Conservation (phyloP, 495 filamentous ascomycete genomes). For the Penicillium fimorum region DNA sequence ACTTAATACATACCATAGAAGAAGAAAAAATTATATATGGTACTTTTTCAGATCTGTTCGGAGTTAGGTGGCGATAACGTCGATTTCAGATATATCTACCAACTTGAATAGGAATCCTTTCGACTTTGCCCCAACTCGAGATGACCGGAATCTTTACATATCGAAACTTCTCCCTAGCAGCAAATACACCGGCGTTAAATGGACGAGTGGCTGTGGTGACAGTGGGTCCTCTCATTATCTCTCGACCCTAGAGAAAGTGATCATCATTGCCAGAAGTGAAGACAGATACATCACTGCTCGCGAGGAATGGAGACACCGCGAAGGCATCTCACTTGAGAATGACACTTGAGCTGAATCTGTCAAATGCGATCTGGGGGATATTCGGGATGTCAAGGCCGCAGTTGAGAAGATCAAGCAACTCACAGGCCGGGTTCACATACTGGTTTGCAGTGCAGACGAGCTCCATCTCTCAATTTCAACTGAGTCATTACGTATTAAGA, state of each 20-base stretch:
- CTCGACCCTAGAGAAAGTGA: constrained; percentile 25
- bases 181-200: constrained; percentile 31
- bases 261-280: constrained; percentile 33
- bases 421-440: constrained; percentile 33
- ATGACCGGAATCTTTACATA: constrained; percentile 27
- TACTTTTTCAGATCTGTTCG: background rate
- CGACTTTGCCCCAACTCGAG: background rate
- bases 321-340: constrained; percentile 20
- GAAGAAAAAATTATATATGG: background rate
- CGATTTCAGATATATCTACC: background rate
- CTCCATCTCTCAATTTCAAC: background rate
- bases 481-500: background rate
- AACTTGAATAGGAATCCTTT: background rate
- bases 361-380: constrained; percentile 32
- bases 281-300: constrained; percentile 24
- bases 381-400: constrained; percentile 27
- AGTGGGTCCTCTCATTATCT: constrained; percentile 7
- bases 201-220: constrained; percentile 42
- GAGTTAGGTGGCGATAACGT: constrained; percentile 8
- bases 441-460: constrained; percentile 43
- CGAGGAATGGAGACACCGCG: constrained; percentile 21
- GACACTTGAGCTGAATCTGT: constrained; percentile 31
- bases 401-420: constrained; percentile 19
- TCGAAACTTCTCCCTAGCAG: constrained; percentile 23
- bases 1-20: constrained; percentile 13